Percentiles rank a stretch among this genome's conserved stretches.
phyloP scores from a whole-genome alignment of 1,139 yeast species.

The Geotrichum fermentans region DNA sequence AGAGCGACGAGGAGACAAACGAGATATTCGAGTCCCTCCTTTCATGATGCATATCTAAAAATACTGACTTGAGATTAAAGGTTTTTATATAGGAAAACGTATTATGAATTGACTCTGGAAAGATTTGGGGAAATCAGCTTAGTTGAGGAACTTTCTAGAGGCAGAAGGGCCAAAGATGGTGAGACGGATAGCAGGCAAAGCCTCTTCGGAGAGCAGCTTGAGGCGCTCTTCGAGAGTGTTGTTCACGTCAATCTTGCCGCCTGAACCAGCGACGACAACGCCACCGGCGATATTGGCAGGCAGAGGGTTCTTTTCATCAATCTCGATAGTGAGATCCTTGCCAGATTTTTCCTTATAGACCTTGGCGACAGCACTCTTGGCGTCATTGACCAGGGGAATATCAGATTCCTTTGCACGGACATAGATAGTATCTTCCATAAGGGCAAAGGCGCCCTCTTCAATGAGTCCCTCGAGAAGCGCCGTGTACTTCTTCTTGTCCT shows the following conservation, averaged over 20 bases:
- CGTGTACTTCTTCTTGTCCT: conserved; percentile 67
- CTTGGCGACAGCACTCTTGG: conserved; percentile 57
- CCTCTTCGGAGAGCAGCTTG: conserved; percentile 70
- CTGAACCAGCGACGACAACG: conserved; percentile 59
- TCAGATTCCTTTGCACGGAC: conserved; percentile 29
- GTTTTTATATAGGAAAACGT: background rate
- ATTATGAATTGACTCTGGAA: background rate
- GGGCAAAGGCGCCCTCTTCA: conserved; percentile 42
- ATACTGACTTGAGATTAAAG: background rate
- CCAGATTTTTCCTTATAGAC: conserved; percentile 52
- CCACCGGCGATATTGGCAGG: conserved; percentile 69
- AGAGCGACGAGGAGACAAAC: conserved; percentile 19
- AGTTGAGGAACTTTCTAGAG: conserved; percentile 13
- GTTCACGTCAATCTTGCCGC: conserved; percentile 82
- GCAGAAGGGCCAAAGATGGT: conserved; percentile 10
- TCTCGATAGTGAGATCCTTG: conserved; percentile 31
- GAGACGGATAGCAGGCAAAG: conserved; percentile 75
- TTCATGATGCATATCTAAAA: conserved; percentile 9
- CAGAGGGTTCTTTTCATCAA: conserved; percentile 56
- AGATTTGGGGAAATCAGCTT: background rate
- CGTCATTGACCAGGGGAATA: conserved; percentile 53
- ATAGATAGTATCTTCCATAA: conserved; percentile 70
- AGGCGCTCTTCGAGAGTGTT: conserved; percentile 95
- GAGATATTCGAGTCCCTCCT: conserved; percentile 19
- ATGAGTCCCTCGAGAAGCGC: conserved; percentile 59